phyloP scores from a whole-genome alignment of 306 rosid species.

The Corylus heterophylla region DNA sequence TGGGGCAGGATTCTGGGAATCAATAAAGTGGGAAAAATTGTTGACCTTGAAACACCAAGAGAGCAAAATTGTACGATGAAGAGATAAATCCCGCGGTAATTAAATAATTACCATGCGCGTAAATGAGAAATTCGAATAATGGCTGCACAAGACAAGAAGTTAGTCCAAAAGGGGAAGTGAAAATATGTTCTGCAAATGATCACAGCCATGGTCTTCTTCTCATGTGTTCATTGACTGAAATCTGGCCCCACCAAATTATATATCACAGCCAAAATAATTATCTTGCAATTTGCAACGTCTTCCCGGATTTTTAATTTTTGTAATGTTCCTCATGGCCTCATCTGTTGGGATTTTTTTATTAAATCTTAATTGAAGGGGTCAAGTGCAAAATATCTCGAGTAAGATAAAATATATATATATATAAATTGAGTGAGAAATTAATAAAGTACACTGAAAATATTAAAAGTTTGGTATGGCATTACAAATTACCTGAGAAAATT shows the following conservation, averaged over 20 bases:
- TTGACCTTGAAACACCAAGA: not conserved
- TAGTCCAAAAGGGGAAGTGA: not conserved
- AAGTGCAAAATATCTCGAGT: too few relatives aligned
- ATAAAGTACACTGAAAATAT: too few relatives aligned
- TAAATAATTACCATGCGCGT: not conserved
- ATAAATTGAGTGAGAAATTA: too few relatives aligned
- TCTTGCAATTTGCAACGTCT: too few relatives aligned
- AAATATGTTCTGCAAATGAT: too few relatives aligned
- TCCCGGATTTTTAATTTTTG: too few relatives aligned
- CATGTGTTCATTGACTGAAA: not conserved
- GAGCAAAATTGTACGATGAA: not conserved
- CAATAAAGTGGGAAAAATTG: not conserved
- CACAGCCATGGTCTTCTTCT: not conserved
- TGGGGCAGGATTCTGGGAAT: not conserved
- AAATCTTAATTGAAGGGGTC: not conserved
- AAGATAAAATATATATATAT: too few relatives aligned
- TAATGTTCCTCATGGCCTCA: too few relatives aligned
- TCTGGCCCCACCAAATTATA: not conserved
- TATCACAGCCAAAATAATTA: too few relatives aligned
- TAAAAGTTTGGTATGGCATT: too few relatives aligned
- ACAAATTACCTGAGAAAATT: too few relatives aligned
- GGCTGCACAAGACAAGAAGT: not conserved
- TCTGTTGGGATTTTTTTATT: not conserved
- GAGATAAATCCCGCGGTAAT: not conserved
- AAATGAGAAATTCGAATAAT: not conserved